Percentiles rank a stretch among this genome's conserved stretches.
phyloP scores from a whole-genome alignment of 2,329 filamentous ascomycete genomes.

The Calcarisporium arbuscula region DNA sequence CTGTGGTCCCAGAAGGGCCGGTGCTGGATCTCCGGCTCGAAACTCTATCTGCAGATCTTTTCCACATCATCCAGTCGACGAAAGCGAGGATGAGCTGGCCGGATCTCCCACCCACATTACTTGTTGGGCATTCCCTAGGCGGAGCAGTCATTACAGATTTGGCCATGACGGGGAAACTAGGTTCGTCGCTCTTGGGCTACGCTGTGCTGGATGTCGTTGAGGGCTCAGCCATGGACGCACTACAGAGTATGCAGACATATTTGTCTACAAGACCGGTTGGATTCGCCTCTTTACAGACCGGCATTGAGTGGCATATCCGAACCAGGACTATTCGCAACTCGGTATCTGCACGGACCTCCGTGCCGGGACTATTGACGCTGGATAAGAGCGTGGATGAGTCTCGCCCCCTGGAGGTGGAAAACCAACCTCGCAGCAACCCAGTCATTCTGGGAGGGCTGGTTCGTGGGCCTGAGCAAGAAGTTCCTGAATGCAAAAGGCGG shows the following conservation, averaged over 20 bases:
- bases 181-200: constrained; percentile 69
- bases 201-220: constrained; percentile 93
- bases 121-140: constrained; percentile 89
- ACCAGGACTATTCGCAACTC: constrained; percentile 81
- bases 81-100: constrained; percentile 66
- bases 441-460: constrained; percentile 93
- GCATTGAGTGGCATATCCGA: constrained; percentile 90
- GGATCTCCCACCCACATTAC: constrained; percentile 64
- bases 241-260: constrained; percentile 91
- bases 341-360: constrained; percentile 77
- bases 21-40: constrained; percentile 62
- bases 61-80: constrained; percentile 62
- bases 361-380: constrained; percentile 67
- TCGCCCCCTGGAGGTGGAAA: constrained; percentile 70
- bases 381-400: constrained; percentile 29
- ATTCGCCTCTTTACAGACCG: constrained; percentile 71
- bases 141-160: constrained; percentile 86
- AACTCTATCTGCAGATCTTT: constrained; percentile 67
- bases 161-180: constrained; percentile 61
- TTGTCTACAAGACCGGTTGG: constrained; percentile 71
- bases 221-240: constrained; percentile 87
- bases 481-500: constrained; percentile 77
- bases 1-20: constrained; percentile 38
- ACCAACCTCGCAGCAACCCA: constrained; percentile 80
- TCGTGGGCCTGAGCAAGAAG: constrained; percentile 77